These are phyloP conservation scores for Acanthamoeba comandoni DNA, from an alignment of 208 protist species.

Conservation along the genomic window DNA sequence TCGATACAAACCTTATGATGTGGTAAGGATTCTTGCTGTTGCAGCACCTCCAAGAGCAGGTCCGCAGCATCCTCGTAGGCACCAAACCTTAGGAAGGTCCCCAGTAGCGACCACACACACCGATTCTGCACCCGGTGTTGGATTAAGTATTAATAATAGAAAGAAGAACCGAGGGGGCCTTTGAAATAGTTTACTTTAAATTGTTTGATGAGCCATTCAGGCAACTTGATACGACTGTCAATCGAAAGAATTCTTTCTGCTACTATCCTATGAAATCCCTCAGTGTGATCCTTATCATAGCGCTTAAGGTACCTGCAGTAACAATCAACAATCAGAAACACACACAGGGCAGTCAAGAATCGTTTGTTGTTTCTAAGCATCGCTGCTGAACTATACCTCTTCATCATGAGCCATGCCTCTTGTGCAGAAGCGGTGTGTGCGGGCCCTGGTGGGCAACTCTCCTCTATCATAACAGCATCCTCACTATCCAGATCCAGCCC, in stretches of 20 bases:
- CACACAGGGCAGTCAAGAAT: no score
- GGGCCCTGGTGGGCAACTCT: no score
- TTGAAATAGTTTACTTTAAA: constrained; percentile 57
- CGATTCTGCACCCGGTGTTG: no score
- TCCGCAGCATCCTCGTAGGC: constrained; percentile 70
- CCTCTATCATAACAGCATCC: no score
- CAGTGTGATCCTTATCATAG: constrained; percentile 40
- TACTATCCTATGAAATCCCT: constrained; percentile 41
- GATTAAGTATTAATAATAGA: no score
- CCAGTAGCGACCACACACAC: not conserved
- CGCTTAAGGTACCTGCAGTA: constrained; percentile 2
- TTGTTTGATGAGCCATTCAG: constrained; percentile 53
- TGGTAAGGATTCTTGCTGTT: no score
- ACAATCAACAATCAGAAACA: no score
- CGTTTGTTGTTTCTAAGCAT: no score
- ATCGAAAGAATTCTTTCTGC: constrained; percentile 51
- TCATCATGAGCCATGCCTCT: constrained; percentile 43
- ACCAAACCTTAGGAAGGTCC: constrained; percentile 57
- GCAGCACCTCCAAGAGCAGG: constrained; percentile 45
- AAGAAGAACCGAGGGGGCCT: not conserved
- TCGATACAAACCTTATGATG: no score
- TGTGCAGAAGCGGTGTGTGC: no score
- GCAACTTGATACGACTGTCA: constrained; percentile 63
- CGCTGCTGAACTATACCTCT: constrained; percentile 8
- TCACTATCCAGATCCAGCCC: no score